phyloP scores from a whole-genome alignment of 805 yeast genomes.

The Wickerhamomyces chambardii region DNA sequence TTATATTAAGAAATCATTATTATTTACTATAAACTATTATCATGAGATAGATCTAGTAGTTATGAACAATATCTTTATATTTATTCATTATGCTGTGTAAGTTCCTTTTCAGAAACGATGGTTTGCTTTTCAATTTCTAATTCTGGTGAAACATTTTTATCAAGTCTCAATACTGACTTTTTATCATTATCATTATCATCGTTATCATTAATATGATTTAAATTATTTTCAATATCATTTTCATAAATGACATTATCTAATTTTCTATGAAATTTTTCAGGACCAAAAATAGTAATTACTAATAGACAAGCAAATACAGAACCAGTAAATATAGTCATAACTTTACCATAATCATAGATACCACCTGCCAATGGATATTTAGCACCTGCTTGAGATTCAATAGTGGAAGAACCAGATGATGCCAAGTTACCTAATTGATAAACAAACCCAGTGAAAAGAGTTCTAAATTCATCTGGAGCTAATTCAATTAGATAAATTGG shows the following conservation, averaged over 20 bases:
- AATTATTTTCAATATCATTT: background rate
- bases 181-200: slow-evolving; percentile 1
- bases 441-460: slow-evolving; percentile 51
- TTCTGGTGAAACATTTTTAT: too few relatives aligned
- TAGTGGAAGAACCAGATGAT: slow-evolving; percentile 60
- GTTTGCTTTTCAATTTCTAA: too few relatives aligned
- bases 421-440: slow-evolving; percentile 65
- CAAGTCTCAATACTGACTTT: background rate
- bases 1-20: too few relatives aligned
- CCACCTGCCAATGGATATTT: slow-evolving; percentile 35
- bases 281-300: slow-evolving; percentile 44
- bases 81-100: too few relatives aligned
- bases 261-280: slow-evolving; percentile 38
- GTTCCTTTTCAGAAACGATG: too few relatives aligned
- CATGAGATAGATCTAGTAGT: too few relatives aligned
- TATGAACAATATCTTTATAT: too few relatives aligned
- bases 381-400: slow-evolving; percentile 52
- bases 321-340: slow-evolving; percentile 63
- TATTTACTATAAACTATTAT: too few relatives aligned
- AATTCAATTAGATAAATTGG: slow-evolving; percentile 61
- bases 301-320: slow-evolving; percentile 49
- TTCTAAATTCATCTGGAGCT: slow-evolving; percentile 54
- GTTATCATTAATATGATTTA: slow-evolving; percentile 3
- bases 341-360: slow-evolving; percentile 53
- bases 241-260: slow-evolving; percentile 7